phyloP scores from a whole-genome alignment of 1,284 basidiomycete genomes.

The Pholiota adiposa region DNA sequence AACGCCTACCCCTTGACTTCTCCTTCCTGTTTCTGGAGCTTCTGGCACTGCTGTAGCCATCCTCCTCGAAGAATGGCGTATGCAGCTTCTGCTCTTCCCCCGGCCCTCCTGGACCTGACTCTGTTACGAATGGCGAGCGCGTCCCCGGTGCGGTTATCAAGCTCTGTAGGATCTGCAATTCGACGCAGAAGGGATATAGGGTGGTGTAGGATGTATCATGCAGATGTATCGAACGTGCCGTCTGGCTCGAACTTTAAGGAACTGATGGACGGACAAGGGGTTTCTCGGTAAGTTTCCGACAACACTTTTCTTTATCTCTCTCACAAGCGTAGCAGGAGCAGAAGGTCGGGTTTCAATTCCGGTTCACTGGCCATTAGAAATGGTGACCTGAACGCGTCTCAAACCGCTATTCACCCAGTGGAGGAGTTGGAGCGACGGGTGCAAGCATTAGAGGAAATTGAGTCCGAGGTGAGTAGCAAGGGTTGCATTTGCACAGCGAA shows the following conservation, averaged over 20 bases:
- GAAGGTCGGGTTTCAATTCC: neutral
- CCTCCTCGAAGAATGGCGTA: slow-evolving; percentile 12
- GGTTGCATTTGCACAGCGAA: neutral
- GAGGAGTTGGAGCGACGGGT: slow-evolving; percentile 41
- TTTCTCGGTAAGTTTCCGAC: slow-evolving; percentile 3
- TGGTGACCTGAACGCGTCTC: neutral
- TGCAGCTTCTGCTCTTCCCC: slow-evolving; percentile 17
- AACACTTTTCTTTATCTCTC: neutral
- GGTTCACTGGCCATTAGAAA: slow-evolving; percentile 10
- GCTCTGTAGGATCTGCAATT: slow-evolving; percentile 1
- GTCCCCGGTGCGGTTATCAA: slow-evolving; percentile 8
- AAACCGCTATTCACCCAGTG: slow-evolving; percentile 11
- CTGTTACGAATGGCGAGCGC: slow-evolving; percentile 12
- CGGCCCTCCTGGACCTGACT: slow-evolving; percentile 20
- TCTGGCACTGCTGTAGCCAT: too few relatives aligned
- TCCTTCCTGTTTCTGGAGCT: too few relatives aligned
- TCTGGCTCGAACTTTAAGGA: slow-evolving; percentile 1
- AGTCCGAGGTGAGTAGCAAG: slow-evolving; percentile 37
- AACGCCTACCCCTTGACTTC: neutral
- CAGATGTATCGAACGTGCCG: slow-evolving; percentile 2
- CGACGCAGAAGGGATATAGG: slow-evolving; percentile 16
- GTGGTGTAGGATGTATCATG: slow-evolving; percentile 18
- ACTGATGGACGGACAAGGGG: neutral
- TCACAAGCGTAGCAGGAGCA: neutral
- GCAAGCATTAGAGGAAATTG: slow-evolving; percentile 39